Conservation (phyloP, 1,284 basidiomycete species). For the Sutorius eximius region DNA sequence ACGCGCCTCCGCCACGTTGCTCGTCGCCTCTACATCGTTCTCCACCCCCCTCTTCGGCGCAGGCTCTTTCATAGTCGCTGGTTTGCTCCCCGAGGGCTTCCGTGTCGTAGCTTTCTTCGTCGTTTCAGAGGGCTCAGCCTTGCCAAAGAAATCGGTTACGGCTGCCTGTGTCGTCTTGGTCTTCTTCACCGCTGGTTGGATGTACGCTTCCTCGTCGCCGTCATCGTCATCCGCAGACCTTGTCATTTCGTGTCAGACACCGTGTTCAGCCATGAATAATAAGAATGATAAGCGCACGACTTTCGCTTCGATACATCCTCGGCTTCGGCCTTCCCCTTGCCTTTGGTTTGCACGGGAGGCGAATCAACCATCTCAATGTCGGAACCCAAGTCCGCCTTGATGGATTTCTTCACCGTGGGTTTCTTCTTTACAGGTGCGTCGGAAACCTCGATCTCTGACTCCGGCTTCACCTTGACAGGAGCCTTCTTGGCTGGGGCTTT, state of each 20-base stretch:
- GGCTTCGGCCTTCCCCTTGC: conserved; percentile 38
- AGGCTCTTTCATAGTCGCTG: conserved; percentile 41
- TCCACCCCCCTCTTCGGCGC: conserved; percentile 40
- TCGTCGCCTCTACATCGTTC: conserved; percentile 34
- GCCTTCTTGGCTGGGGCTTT: conserved; percentile 24
- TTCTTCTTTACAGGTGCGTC: conserved; percentile 20
- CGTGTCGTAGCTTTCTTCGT: conserved; percentile 39
- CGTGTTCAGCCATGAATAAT: neutral
- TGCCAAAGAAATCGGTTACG: conserved; percentile 52
- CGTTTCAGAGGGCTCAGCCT: conserved; percentile 37
- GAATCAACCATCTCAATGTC: conserved; percentile 39
- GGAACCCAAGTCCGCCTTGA: conserved; percentile 32
- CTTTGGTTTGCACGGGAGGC: conserved; percentile 25
- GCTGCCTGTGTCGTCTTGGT: conserved; percentile 46
- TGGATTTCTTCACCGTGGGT: conserved; percentile 11
- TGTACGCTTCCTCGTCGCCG: conserved; percentile 32
- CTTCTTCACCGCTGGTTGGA: conserved; percentile 45
- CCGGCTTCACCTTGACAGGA: conserved; percentile 33
- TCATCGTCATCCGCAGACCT: conserved; percentile 29
- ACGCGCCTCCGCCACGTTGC: conserved; percentile 22
- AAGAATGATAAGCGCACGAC: conserved; percentile 41
- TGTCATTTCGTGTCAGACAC: conserved; percentile 13
- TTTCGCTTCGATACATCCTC: conserved; percentile 52
- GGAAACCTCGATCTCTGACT: conserved; percentile 38
- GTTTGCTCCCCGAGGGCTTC: conserved; percentile 55